These are phyloP conservation scores for Carex littledalei DNA, from an alignment of 176 grass and related monocot species.

Conservation along the genomic window DNA sequence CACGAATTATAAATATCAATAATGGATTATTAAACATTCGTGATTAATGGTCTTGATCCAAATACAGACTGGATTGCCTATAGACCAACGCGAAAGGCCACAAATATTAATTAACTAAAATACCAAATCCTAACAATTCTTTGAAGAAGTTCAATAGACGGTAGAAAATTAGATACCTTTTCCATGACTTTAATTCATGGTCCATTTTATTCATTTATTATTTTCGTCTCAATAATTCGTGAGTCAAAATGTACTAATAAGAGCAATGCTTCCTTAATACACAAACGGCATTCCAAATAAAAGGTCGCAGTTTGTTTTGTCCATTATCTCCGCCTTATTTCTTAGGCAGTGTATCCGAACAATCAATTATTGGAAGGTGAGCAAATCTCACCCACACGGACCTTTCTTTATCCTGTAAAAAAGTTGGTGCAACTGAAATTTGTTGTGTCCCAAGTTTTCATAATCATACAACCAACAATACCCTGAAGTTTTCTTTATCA, in stretches of 20 bases:
- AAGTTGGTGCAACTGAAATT: neutral
- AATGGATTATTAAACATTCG: neutral
- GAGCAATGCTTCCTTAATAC: neutral
- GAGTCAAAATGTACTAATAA: neutral
- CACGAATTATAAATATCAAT: neutral
- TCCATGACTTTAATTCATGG: neutral
- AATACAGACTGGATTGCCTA: neutral
- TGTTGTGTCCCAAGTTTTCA: neutral
- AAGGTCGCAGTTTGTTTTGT: neutral
- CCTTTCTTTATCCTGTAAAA: neutral
- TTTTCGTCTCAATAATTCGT: neutral
- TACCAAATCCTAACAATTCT: neutral
- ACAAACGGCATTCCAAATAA: neutral
- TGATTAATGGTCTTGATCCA: neutral
- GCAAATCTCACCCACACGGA: neutral
- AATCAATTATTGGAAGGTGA: neutral
- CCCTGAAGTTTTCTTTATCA: no score
- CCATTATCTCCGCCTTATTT: no score
- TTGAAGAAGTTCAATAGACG: neutral
- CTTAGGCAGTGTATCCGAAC: neutral
- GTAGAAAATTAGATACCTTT: neutral
- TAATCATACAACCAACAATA: neutral
- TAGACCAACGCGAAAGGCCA: neutral
- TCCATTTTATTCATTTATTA: neutral
- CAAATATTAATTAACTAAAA: neutral